Evolutionary conservation across 176 grass and related monocot species (phyloP), one percentile per base, ranked within the genome.

Genomic region (Alopecurus myosuroides): DNA sequence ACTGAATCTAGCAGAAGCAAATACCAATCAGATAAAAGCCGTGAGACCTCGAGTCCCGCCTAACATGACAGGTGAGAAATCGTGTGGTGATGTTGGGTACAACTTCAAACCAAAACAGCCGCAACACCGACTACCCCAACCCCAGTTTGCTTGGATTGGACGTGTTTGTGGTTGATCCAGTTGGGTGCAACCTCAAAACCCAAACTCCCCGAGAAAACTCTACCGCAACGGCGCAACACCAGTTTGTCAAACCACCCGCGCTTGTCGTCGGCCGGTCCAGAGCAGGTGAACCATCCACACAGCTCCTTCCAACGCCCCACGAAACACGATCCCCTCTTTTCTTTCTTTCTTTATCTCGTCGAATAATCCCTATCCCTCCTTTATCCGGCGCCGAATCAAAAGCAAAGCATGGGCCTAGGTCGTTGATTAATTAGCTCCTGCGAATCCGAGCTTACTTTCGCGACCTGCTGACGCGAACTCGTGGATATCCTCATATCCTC

Each of bases 371-470:
- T 15, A 7, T 42, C 13, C 11, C 1, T 19, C 9, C 75, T 85
- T 85, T 78, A 28, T 41, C 23, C 3, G 53, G 17, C 55, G 84
- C 64, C 26, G 26, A 3, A 48, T 46, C 49, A 8, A 56, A 51
- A 26, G 13, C 60, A 70, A 12, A 53, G 46, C 55, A 78, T 61
- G 36, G 35, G 34, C 23, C 36, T 28, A 58, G 7, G 29, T 1
- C 30, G 9, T 61, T 26, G 44, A 33, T 74, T 74, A 74, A 7
- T 26, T 78, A 60, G 51, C 36, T 22, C 20, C 2, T 42, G 18
- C 46, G 51, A 80, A 50, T 86, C 84, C n/a, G 17, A 28, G 15
- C 23, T 18, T 3, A 20, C 85, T 53, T 66, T 87, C 13, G 45
- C 45, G 4, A 2, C 56, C 70, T 3, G 78, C 13, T 68, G 70